Evolutionary conservation across 2,329 filamentous ascomycete species (phyloP).

Genomic region (Tolypocladium tundrense): DNA sequence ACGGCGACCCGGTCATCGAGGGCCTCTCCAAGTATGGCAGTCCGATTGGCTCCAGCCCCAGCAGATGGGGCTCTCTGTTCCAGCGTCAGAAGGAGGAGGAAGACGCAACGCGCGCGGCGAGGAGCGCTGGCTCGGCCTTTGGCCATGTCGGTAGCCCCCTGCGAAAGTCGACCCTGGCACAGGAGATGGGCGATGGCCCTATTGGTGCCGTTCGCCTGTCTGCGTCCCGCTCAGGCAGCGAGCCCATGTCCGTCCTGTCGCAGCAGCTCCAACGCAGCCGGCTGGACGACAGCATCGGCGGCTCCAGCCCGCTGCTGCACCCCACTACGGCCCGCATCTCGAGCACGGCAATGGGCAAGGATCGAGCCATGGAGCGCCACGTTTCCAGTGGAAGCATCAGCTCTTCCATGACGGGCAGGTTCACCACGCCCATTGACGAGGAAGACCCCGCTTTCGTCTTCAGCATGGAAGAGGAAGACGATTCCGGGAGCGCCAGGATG

Average conservation of each 20-base stretch:
- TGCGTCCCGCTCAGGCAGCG: conserved; percentile 30
- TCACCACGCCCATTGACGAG: conserved; percentile 56
- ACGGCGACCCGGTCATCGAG: conserved; percentile 38
- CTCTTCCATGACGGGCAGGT: conserved; percentile 43
- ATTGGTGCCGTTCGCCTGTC: conserved; percentile 24
- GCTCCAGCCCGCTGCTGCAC: conserved; percentile 39
- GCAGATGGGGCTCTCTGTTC: conserved; percentile 51
- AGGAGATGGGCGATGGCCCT: conserved; percentile 33
- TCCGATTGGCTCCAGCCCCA: conserved; percentile 47
- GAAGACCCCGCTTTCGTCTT: conserved; percentile 56
- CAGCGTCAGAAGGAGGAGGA: conserved; percentile 52
- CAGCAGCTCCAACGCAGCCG: conserved; percentile 53
- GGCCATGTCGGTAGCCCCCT: conserved; percentile 57
- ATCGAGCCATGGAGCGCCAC: conserved; percentile 42
- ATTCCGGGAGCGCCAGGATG: conserved; percentile 33
- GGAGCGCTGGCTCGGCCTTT: conserved; percentile 41
- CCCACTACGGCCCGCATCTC: conserved; percentile 33
- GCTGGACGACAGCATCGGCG: conserved; percentile 35
- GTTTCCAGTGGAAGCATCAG: conserved; percentile 49
- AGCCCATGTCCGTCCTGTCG: conserved; percentile 47
- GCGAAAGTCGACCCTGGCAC: conserved; percentile 51
- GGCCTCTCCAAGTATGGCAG: conserved; percentile 50
- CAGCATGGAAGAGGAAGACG: conserved; percentile 54
- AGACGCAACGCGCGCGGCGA: conserved; percentile 26
- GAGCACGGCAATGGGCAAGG: conserved; percentile 30